Evolutionary conservation across 129 eudicot species (phyloP), one percentile per base, ranked within the genome.

Genomic region (Chrysanthemum lavandulifolium): DNA sequence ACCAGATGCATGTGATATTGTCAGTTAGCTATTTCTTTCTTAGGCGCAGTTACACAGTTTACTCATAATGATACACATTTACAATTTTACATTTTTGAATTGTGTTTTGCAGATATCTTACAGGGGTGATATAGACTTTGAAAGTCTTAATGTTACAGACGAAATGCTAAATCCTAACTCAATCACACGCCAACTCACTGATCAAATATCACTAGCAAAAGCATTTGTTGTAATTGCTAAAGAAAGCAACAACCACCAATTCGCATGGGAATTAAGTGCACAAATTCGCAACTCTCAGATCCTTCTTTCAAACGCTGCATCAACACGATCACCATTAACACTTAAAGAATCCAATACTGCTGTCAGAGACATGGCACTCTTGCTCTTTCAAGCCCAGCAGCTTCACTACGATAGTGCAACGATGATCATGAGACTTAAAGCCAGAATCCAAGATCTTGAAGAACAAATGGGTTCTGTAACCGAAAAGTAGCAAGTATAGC

Each of bases 221-320:
- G 83, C 94, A n/a, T 81, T 74, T 45, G 86, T 87, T 59, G 89
- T 87, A 56, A 87, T 87, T 55, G 93, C 93, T 55, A 87, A 84
- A 87, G 89, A 87, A 70, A 87, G 87, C 86, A 87, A 82, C 54
- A 82, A 87, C 57, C 89, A 80, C 59, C 90, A 84, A 73, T 88
- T 84, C 73, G 90, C 94, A 23, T 88, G 87, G 93, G 94, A 88
- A 81, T 70, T 88, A 40, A 88, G 88, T 67, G 83, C 90, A 54
- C 94, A 88, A 74, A 85, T 88, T 55, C 87, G 86, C 21, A 87
- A 87, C 82, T 85, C 94, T 11, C 90, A 88, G 61, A 67, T 88
- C 81, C 94, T 88, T 18, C 90, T 88, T 40, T 88, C 90, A 25
- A 82, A 78, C 63, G 76, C 89, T 56, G 94, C 94, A 12, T 67